Conservation (phyloP, 1,284 basidiomycete genomes). For the Cerrena zonata region DNA sequence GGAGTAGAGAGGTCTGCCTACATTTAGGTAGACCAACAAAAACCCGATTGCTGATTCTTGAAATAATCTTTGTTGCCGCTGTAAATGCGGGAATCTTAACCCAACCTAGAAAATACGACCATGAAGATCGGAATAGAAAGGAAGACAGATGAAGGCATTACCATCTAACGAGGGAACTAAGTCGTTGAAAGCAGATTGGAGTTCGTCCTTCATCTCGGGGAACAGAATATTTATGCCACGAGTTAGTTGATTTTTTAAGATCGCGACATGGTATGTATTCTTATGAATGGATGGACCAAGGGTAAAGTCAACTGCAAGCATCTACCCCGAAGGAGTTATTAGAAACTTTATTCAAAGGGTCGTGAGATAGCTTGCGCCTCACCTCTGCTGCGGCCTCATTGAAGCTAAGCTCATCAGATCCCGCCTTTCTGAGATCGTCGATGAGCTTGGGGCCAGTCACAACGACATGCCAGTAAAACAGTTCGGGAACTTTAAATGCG, state of each 20-base stretch:
- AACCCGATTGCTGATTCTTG: slow-evolving; percentile 12
- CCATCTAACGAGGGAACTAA: not conserved
- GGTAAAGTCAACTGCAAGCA: slow-evolving; percentile 1
- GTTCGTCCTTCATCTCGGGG: slow-evolving; percentile 1
- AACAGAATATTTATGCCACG: not conserved
- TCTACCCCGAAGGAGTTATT: not conserved
- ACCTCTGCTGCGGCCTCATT: slow-evolving; percentile 16
- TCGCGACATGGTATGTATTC: slow-evolving; percentile 2
- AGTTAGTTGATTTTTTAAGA: slow-evolving; percentile 1
- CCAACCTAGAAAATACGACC: slow-evolving; percentile 7
- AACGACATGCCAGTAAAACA: slow-evolving; percentile 14
- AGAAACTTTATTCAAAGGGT: not conserved
- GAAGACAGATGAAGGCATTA: not conserved
- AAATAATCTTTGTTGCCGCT: slow-evolving; percentile 8
- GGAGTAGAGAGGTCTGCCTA: too few relatives aligned
- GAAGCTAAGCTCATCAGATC: slow-evolving; percentile 19
- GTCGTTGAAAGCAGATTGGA: slow-evolving; percentile 1
- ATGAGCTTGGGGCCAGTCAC: slow-evolving; percentile 17
- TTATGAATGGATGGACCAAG: not conserved
- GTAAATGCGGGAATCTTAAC: not conserved
- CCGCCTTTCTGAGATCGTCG: slow-evolving; percentile 20
- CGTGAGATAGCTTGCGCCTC: not conserved
- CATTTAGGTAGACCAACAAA: slow-evolving; percentile 38
- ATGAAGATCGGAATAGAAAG: not conserved
- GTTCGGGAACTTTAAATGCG: slow-evolving; percentile 18